Percentiles rank a stretch among this genome's conserved stretches.
phyloP scores from a whole-genome alignment of 768 basidiomycete species.

The Boletellus sp. region DNA sequence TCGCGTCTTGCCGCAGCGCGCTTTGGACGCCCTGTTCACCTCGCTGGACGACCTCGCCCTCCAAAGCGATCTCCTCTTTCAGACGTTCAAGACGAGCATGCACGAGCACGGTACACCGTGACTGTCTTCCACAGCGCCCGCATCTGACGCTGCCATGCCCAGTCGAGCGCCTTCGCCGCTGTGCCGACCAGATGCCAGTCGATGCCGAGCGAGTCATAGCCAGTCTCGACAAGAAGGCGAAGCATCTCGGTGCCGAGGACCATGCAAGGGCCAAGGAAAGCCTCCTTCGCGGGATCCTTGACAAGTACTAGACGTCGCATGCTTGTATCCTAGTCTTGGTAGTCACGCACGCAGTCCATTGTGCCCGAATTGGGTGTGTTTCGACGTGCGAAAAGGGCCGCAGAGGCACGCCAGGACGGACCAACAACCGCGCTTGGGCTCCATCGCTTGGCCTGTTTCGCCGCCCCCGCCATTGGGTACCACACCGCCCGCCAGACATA shows the following conservation, averaged over 20 bases:
- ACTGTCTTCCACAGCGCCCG: background rate
- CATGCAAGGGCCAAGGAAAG: slow-evolving; percentile 33
- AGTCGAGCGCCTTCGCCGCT: slow-evolving; percentile 45
- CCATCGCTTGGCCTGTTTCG: slow-evolving; percentile 8
- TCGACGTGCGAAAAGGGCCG: slow-evolving; percentile 23
- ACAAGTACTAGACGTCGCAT: slow-evolving; percentile 24
- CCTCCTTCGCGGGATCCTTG: slow-evolving; percentile 32
- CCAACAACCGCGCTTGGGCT: background rate
- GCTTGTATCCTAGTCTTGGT: slow-evolving; percentile 7
- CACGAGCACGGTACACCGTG: slow-evolving; percentile 44
- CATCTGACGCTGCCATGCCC: slow-evolving; percentile 8
- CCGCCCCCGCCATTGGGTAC: background rate
- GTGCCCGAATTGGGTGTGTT: slow-evolving; percentile 1
- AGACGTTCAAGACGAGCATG: slow-evolving; percentile 41
- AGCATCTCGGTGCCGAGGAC: slow-evolving; percentile 34
- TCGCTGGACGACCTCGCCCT: slow-evolving; percentile 48
- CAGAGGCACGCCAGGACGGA: background rate
- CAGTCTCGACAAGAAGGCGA: slow-evolving; percentile 52
- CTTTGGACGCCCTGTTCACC: slow-evolving; percentile 38
- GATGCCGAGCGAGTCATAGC: slow-evolving; percentile 51
- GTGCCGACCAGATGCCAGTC: slow-evolving; percentile 44
- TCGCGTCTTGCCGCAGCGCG: slow-evolving; percentile 33
- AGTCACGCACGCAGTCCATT: background rate
- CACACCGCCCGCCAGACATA: background rate
- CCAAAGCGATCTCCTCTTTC: slow-evolving; percentile 50